Base-by-base conservation (phyloP, 2,329 filamentous ascomycete species). In the Neoascochyta sp. region DNA sequence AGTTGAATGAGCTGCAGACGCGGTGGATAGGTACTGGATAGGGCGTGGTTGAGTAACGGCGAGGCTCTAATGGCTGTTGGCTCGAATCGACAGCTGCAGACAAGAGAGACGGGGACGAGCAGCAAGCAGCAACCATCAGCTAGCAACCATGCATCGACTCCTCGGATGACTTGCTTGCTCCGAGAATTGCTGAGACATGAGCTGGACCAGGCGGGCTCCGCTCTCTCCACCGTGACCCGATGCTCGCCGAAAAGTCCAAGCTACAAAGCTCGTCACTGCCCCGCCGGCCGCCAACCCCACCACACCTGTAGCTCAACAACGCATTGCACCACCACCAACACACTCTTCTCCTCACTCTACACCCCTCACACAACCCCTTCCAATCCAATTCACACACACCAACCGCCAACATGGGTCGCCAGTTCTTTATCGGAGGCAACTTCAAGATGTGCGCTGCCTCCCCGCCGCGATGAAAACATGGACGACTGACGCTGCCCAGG, bases 401-500 rank as follows among this genome's bases (percentile, higher is more conserved):
- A 41, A 34, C 45, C 42, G 63, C 70, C 77, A 86, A 62, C 60
- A 95, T 94, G 88, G 77, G 82, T 78, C 88, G 88, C 75, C 84
- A 88, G 75, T 95, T 94, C 77, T 94, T 95, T 68, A 86, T 95
- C 68, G 89, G 89, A 69, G 89, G 89, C 65, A 98, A 98, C 83
- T 96, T 96, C 76, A 96, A 98, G 79, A 96, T 96, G 89, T 94
- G 73, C 13, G 55, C 50, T 21, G 38, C 34, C 13, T 47, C 35
- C 22, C n/a, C 20, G 19, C 4, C 10, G 12, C 9, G 20, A 12
- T 16, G 22, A 3, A 16, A 29, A 21, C 20, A 29, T 38, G 35
- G 41, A 26, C 24, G 20, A 21, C 50, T 50, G 33, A 56, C 48
- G 17, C 27, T 21, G 29, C 43, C 36, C 58, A 95, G 89, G 89